Evolutionary conservation across 805 yeast genomes (phyloP).

Genomic region (Myxozyma geophila): DNA sequence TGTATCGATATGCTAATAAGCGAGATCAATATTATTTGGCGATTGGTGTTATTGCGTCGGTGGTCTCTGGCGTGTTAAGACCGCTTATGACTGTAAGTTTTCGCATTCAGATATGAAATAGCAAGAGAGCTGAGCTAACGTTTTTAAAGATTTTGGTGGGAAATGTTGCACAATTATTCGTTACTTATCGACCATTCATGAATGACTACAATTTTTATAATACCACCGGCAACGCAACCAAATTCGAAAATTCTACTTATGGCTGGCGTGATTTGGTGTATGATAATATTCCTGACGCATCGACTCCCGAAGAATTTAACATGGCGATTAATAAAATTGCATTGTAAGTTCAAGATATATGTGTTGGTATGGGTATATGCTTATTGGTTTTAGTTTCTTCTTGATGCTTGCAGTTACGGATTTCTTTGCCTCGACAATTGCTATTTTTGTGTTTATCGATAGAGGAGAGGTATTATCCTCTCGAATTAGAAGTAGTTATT

Average conservation of each 20-base stretch:
- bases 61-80: conserved; percentile 47
- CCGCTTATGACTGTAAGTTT: conserved; percentile 40
- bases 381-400: conserved; percentile 6
- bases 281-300: conserved; percentile 22
- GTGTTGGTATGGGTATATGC: too few relatives aligned
- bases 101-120: conserved; percentile 45
- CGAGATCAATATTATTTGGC: conserved; percentile 36
- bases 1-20: conserved; percentile 46
- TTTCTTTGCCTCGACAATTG: conserved; percentile 33
- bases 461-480: conserved; percentile 50
- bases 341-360: conserved; percentile 26
- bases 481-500: conserved; percentile 47
- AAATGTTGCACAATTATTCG: conserved; percentile 37
- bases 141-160: conserved; percentile 44
- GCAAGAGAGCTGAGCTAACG: neutral
- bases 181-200: conserved; percentile 15
- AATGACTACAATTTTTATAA: neutral
- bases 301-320: conserved; percentile 43
- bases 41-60: conserved; percentile 38
- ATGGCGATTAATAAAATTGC: conserved; percentile 45
- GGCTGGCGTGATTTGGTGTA: conserved; percentile 5
- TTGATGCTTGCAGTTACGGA: conserved; percentile 20
- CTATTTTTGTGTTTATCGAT: conserved; percentile 46
- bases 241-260: conserved; percentile 1
- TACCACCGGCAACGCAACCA: neutral